phyloP scores from a whole-genome alignment of 164 flowering plant species.

The Hamamelis virginiana region DNA sequence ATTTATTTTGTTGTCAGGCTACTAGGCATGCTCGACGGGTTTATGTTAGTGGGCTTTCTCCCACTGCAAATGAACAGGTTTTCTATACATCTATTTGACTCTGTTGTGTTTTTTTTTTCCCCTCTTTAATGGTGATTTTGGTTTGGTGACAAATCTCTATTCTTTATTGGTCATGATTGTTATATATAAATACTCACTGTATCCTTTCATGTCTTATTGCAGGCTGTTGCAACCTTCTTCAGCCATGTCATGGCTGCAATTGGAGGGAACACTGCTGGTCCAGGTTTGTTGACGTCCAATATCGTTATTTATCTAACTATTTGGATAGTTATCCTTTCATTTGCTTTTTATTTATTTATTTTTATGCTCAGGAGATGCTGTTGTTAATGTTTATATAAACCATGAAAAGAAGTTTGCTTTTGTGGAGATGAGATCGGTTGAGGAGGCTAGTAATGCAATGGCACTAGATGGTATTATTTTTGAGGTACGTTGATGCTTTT shows the following conservation, averaged over 20 bases:
- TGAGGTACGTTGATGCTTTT: conserved; percentile 54
- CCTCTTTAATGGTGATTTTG: neutral
- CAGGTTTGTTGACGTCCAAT: conserved; percentile 46
- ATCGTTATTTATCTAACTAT: neutral
- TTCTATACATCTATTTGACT: neutral
- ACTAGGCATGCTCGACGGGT: conserved; percentile 93
- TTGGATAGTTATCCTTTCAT: neutral
- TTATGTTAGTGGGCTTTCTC: conserved; percentile 94
- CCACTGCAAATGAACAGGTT: conserved; percentile 97
- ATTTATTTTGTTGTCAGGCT: conserved; percentile 45
- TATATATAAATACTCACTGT: neutral
- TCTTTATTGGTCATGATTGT: neutral
- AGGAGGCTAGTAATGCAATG: conserved; percentile 99
- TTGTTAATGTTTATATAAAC: conserved; percentile 96
- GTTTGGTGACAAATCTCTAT: neutral
- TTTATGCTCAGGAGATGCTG: conserved; percentile 82
- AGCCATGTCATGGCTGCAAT: conserved; percentile 97
- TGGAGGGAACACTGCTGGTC: conserved; percentile 97
- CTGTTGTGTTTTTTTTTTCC: neutral
- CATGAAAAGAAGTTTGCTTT: conserved; percentile 99
- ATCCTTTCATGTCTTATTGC: conserved; percentile 21
- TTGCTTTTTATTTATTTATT: no score
- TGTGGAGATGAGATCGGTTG: conserved; percentile 99
- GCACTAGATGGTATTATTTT: conserved; percentile 97
- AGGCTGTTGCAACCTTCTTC: conserved; percentile 96